Evolutionary conservation across 2,329 filamentous ascomycete genomes (phyloP).

Genomic region (Scytalidium sp.): DNA sequence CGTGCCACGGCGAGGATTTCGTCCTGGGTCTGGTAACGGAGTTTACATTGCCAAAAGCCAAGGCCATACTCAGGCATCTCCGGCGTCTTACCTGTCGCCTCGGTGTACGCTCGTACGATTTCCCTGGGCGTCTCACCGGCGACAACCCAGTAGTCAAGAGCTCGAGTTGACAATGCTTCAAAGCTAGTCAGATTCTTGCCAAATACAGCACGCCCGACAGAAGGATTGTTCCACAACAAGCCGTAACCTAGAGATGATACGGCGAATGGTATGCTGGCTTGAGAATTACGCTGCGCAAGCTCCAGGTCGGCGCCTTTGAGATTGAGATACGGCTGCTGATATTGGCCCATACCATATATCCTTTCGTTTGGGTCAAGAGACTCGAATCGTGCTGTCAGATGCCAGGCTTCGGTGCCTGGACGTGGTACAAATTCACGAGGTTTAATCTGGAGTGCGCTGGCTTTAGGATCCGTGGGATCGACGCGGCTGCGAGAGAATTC

Average conservation of each 20-base stretch:
- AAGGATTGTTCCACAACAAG: conserved; percentile 65
- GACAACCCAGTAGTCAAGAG: conserved; percentile 63
- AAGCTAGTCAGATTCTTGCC: conserved; percentile 60
- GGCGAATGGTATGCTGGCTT: conserved; percentile 62
- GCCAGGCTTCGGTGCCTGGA: conserved; percentile 49
- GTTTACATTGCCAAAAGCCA: conserved; percentile 67
- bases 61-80: conserved; percentile 69
- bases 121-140: conserved; percentile 52
- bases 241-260: conserved; percentile 60
- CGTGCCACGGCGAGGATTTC: conserved; percentile 58
- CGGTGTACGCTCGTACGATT: conserved; percentile 54
- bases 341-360: conserved; percentile 69
- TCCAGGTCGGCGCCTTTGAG: conserved; percentile 62
- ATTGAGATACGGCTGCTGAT: conserved; percentile 62
- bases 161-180: conserved; percentile 55
- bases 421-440: conserved; percentile 56
- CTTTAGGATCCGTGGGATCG: conserved; percentile 54
- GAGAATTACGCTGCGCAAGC: conserved; percentile 64
- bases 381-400: conserved; percentile 58
- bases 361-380: conserved; percentile 51
- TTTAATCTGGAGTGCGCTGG: conserved; percentile 53
- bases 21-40: conserved; percentile 64
- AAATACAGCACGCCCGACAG: conserved; percentile 56
- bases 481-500: conserved; percentile 49
- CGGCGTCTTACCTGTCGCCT: conserved; percentile 55